These are phyloP conservation scores for Naganishia vishniacii DNA, from an alignment of 768 basidiomycete species.

Conservation along the genomic window DNA sequence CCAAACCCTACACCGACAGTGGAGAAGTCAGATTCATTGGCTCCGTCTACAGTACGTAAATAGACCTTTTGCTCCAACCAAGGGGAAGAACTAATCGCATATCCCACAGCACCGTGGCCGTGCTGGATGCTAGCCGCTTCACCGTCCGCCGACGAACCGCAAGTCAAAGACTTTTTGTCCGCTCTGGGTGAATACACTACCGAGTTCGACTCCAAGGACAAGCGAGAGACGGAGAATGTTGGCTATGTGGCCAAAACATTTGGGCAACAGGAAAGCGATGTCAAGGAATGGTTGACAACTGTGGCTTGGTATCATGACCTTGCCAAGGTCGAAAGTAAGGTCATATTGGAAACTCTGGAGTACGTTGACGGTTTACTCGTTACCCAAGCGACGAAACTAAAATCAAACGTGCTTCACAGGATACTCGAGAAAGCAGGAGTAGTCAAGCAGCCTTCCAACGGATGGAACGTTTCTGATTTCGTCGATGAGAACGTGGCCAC, in stretches of 20 bases:
- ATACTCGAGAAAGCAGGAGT: constrained; percentile 72
- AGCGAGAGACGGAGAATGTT: constrained; percentile 60
- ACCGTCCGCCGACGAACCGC: constrained; percentile 54
- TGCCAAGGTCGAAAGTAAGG: constrained; percentile 58
- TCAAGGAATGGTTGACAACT: constrained; percentile 77
- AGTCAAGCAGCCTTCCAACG: constrained; percentile 55
- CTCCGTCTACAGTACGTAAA: constrained; percentile 46
- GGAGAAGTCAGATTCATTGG: constrained; percentile 78
- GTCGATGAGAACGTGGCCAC: constrained; percentile 56
- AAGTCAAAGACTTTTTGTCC: constrained; percentile 60
- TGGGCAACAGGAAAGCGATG: constrained; percentile 74
- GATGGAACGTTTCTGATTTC: constrained; percentile 58
- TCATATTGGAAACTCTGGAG: constrained; percentile 67
- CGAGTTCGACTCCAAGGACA: constrained; percentile 55
- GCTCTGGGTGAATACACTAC: constrained; percentile 63
- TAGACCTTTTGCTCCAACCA: too few species aligned
- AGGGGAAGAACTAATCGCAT: neutral
- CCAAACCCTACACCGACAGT: constrained; percentile 70
- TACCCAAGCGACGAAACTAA: neutral
- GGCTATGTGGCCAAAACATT: constrained; percentile 73
- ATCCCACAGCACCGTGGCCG: constrained; percentile 82
- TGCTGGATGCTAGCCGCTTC: constrained; percentile 93
- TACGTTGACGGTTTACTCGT: constrained; percentile 47
- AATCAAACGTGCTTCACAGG: constrained; percentile 49
- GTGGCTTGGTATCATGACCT: constrained; percentile 71